These are phyloP conservation scores for Aspergillus pseudoviridinutans DNA, from an alignment of 2,329 filamentous ascomycete genomes.

Conservation along the genomic window DNA sequence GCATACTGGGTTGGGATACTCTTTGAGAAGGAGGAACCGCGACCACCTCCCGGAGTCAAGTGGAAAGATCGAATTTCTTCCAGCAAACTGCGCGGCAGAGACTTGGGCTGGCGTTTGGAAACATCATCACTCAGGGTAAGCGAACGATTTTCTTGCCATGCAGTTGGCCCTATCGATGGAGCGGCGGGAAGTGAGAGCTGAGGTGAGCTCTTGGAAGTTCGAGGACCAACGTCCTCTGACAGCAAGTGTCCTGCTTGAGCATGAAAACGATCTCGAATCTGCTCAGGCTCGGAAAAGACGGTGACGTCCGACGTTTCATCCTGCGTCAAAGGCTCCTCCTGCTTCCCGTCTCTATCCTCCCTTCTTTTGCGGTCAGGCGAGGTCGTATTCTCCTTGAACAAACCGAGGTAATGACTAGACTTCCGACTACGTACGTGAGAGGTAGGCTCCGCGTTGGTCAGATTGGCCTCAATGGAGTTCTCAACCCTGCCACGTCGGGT, in stretches of 20 bases:
- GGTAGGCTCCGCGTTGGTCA: constrained; percentile 54
- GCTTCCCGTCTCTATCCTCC: constrained; percentile 41
- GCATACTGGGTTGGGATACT: constrained; percentile 37
- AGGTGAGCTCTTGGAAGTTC: constrained; percentile 23
- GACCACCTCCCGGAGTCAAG: constrained; percentile 45
- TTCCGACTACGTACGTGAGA: constrained; percentile 59
- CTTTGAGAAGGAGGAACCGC: constrained; percentile 43
- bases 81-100: constrained; percentile 48
- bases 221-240: constrained; percentile 16
- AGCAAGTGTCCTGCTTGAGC: constrained; percentile 5
- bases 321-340: constrained; percentile 23
- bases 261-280: constrained; percentile 12
- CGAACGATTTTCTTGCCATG: constrained; percentile 5
- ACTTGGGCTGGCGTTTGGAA: constrained; percentile 24
- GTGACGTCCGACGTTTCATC: constrained; percentile 9
- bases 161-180: constrained; percentile 17
- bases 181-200: constrained; percentile 24
- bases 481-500: constrained; percentile 50
- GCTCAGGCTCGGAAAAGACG: constrained; percentile 8
- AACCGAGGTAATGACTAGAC: constrained; percentile 61
- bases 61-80: constrained; percentile 57
- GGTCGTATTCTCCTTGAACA: constrained; percentile 61
- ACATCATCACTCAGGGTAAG: constrained; percentile 19
- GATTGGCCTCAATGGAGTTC: constrained; percentile 60
- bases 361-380: constrained; percentile 50